Evolutionary conservation across 345 rosid species (phyloP), one percentile per base, ranked within the genome.

Genomic region (Murraya paniculata): DNA sequence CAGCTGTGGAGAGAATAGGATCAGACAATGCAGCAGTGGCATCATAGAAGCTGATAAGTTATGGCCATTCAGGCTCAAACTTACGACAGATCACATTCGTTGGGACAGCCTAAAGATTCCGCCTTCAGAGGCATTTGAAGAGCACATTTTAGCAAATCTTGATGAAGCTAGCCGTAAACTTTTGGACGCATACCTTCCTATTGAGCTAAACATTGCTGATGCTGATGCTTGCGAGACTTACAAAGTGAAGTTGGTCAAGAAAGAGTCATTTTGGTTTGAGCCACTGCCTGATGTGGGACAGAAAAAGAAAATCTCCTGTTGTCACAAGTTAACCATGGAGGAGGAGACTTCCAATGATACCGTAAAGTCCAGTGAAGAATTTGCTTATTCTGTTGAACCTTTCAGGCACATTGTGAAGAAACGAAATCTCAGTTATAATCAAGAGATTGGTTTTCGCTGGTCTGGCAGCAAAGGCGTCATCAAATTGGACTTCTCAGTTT

Each of bases 21-120:
- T 14, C 9, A 5, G 31, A 30, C 39, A 19, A 19, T 18, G 79
- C 59, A 62, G 31, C 57, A 39, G 33, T 11, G 61, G 4, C 3
- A 19, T 48, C 3, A 19, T 48, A 25, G 71, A 78, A 39, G 7
- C 36, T 18, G 31, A 50, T n/a, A 31, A 58, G 38, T 67, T 57
- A 36, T 84, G 86, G 86, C 82, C 78, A 61, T 81, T 57, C 57
- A 68, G 62, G 73, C 6, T 84, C 9, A 74, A 69, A 62, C 85
- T 84, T 68, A 65, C 81, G 4, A 38, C 62, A 14, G 87, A 84
- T 45, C 36, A 70, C 19, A 71, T 84, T 64, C 82, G 85, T 5
- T 84, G 85, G 87, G 81, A 85, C 53, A 77, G 85, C 78, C 78
- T 82, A 2, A 82, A 85, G 83, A 66, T 82, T 30, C 36, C 75